A percentile compares a stretch with the other conserved stretches of the same genome.
phyloP scores from a whole-genome alignment of 1,284 basidiomycete species.

The Gymnopus androsaceus region DNA sequence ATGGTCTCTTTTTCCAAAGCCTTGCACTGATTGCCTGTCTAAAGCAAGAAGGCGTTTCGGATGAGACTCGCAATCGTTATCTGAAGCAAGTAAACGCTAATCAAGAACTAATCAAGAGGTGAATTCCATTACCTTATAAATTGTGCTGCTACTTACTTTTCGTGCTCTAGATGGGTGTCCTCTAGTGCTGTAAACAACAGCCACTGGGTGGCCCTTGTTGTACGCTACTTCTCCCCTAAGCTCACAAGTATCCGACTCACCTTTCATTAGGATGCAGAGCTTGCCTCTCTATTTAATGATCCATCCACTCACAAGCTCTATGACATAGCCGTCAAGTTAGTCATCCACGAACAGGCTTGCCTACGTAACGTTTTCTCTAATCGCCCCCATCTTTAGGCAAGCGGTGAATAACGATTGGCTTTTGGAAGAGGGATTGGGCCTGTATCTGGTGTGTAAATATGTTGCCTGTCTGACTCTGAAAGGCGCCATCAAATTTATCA shows the following conservation, averaged over 20 bases:
- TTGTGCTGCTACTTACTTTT: neutral
- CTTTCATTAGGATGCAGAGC: constrained; percentile 61
- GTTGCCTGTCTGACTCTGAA: neutral
- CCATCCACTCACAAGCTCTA: constrained; percentile 64
- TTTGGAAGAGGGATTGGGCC: constrained; percentile 68
- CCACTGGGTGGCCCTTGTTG: constrained; percentile 67
- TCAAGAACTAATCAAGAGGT: constrained; percentile 61
- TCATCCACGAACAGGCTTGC: constrained; percentile 48
- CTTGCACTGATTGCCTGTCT: constrained; percentile 61
- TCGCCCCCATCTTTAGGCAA: constrained; percentile 38
- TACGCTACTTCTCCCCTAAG: constrained; percentile 33
- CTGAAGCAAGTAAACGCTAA: constrained; percentile 59
- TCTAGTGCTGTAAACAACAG: constrained; percentile 67
- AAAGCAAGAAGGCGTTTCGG: constrained; percentile 43
- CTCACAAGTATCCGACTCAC: constrained; percentile 5
- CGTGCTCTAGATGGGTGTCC: constrained; percentile 56
- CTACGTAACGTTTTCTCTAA: constrained; percentile 65
- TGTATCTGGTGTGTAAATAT: constrained; percentile 52
- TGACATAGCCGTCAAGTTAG: constrained; percentile 65
- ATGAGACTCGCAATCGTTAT: constrained; percentile 43
- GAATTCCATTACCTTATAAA: constrained; percentile 18
- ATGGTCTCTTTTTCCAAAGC: constrained; percentile 67
- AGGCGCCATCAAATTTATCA: neutral
- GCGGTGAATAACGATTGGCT: constrained; percentile 68
- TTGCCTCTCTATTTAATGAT: constrained; percentile 57